phyloP scores from a whole-genome alignment of 805 yeast genomes.

The Wickerhamomyces sydowiorum region DNA sequence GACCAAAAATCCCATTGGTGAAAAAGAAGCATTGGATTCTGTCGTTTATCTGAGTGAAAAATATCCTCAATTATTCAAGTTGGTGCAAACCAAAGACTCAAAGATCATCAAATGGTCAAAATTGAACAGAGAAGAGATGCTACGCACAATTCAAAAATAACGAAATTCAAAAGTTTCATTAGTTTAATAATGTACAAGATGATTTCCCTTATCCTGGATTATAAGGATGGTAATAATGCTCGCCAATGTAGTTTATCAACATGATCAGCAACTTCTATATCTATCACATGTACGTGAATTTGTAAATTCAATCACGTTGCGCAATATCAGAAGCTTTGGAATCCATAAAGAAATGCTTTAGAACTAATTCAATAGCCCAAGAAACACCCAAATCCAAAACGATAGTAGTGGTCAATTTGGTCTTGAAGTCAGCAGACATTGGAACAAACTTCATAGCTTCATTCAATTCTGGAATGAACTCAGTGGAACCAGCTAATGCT shows the following conservation, averaged over 20 bases:
- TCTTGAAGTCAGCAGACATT: slow-evolving; percentile 69
- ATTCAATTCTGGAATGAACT: slow-evolving; percentile 89
- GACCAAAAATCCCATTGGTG: slow-evolving; percentile 6
- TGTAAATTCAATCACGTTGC: slow-evolving; percentile 17
- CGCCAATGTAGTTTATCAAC: no score
- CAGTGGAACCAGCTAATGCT: slow-evolving; percentile 90
- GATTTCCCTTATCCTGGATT: background rate
- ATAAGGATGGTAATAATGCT: no score
- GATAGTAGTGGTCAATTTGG: slow-evolving; percentile 68
- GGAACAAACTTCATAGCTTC: slow-evolving; percentile 89
- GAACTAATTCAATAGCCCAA: slow-evolving; percentile 71
- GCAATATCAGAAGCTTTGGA: slow-evolving; percentile 92
- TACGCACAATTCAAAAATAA: background rate
- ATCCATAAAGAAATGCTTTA: slow-evolving; percentile 85
- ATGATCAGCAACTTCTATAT: no score
- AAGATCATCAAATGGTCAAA: background rate
- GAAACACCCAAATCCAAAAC: slow-evolving; percentile 70
- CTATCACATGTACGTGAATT: no score
- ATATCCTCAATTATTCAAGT: slow-evolving; percentile 16
- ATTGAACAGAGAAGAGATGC: background rate
- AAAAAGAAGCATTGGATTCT: slow-evolving; percentile 17
- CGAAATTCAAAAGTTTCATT: background rate
- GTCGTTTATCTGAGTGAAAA: slow-evolving; percentile 9
- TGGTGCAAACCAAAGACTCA: slow-evolving; percentile 8
- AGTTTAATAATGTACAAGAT: background rate